phyloP scores from a whole-genome alignment of 805 yeast genomes.

The Jamesozyma spencerorum region DNA sequence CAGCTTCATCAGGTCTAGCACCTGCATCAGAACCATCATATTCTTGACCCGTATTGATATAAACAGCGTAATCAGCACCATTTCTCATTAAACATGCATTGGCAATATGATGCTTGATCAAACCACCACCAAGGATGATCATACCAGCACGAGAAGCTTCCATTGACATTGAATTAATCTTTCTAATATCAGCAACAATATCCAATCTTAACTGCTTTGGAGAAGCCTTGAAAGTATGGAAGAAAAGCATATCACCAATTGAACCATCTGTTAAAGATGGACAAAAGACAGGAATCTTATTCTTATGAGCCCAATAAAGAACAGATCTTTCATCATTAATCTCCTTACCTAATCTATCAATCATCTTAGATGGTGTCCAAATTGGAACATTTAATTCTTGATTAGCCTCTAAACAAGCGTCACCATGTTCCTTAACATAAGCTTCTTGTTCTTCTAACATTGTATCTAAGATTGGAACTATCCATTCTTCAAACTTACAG shows the following conservation, averaged over 20 bases:
- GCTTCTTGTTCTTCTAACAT: conserved; percentile 84
- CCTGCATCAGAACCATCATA: conserved; percentile 99
- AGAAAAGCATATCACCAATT: conserved; percentile 96
- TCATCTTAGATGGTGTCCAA: conserved; percentile 92
- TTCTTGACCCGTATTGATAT: conserved; percentile 96
- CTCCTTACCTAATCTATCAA: conserved; percentile 90
- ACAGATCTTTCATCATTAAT: conserved; percentile 90
- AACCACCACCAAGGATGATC: conserved; percentile 93
- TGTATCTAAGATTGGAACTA: conserved; percentile 82
- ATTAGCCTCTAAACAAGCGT: conserved; percentile 47
- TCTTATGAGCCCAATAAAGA: conserved; percentile 96
- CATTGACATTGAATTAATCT: conserved; percentile 88
- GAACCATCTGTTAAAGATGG: conserved; percentile 98
- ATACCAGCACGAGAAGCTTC: conserved; percentile 91
- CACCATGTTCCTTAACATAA: conserved; percentile 45
- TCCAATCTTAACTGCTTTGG: conserved; percentile 86
- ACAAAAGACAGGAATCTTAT: conserved; percentile 90
- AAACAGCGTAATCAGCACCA: conserved; percentile 97
- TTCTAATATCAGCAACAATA: conserved; percentile 87
- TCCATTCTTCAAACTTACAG: conserved; percentile 97
- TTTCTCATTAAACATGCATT: conserved; percentile 98
- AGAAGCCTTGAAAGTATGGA: conserved; percentile 93
- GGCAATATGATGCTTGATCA: conserved; percentile 93
- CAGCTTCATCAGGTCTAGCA: conserved; percentile 98
- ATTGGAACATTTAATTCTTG: conserved; percentile 39